phyloP scores from a whole-genome alignment of 140 eudicot species.

The Flaveria floridana region DNA sequence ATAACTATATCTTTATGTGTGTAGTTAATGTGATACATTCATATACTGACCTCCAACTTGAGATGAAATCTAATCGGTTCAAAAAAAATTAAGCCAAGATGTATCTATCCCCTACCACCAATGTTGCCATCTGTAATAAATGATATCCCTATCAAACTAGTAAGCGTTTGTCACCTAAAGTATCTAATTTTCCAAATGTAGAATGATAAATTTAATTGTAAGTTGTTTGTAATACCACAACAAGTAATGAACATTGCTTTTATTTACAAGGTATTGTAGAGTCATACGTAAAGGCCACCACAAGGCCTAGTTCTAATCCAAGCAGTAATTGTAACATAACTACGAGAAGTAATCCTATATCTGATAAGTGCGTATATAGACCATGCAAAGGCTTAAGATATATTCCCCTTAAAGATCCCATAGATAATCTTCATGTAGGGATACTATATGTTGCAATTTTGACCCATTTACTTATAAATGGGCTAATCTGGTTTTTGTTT shows the following conservation, averaged over 20 bases:
- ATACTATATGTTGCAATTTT: neutral
- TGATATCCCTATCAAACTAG: neutral
- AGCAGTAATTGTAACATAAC: neutral
- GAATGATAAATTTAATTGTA: neutral
- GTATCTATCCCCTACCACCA: neutral
- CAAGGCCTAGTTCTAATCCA: neutral
- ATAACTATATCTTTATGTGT: neutral
- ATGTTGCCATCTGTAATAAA: neutral
- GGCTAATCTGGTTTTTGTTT: neutral
- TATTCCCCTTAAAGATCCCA: neutral
- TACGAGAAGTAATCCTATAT: neutral
- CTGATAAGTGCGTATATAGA: neutral
- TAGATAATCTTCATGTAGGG: conserved; percentile 7
- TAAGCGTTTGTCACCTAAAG: neutral
- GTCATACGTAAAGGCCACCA: neutral
- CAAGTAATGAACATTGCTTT: neutral
- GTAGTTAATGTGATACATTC: neutral
- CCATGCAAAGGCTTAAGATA: neutral
- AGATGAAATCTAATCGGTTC: neutral
- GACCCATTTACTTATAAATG: neutral
- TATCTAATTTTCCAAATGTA: neutral
- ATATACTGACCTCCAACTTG: neutral
- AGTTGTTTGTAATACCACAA: neutral
- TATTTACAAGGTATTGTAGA: conserved; percentile 10
- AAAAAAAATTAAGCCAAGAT: neutral